A percentile compares a stretch with the other conserved stretches of the same genome.
Conservation (phyloP, 208 protist genomes). For the Balamuthia mandrillaris region DNA sequence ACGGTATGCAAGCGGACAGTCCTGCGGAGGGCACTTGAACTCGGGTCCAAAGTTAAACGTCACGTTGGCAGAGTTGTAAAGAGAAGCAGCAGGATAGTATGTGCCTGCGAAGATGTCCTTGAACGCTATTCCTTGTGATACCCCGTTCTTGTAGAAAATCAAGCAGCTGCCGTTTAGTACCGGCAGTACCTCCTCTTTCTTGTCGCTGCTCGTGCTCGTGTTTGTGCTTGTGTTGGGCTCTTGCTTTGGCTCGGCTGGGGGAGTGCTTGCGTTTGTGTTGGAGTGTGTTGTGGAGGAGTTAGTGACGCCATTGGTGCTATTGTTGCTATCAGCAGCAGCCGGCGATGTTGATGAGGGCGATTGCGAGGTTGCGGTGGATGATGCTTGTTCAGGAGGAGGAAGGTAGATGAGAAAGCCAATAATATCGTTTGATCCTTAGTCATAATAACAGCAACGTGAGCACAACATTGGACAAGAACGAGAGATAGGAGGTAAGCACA, state of each 20-base stretch:
- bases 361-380: not conserved
- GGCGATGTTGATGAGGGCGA: not conserved
- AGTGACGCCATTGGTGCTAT: not conserved
- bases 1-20: not conserved
- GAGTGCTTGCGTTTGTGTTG: not conserved
- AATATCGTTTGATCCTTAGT: not conserved
- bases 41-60: conserved; percentile 57
- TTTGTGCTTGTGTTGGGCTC: not conserved
- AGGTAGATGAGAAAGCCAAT: conserved; percentile 54
- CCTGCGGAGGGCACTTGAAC: conserved; percentile 46
- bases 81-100: conserved; percentile 52
- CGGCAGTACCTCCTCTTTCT: not conserved
- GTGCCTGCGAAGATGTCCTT: conserved; percentile 32
- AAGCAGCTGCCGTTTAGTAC: not conserved
- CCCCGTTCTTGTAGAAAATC: conserved; percentile 53
- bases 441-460: too few relatives aligned
- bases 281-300: not conserved
- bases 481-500: not conserved
- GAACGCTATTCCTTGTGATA: conserved; percentile 38
- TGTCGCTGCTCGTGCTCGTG: not conserved
- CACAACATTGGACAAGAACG: too few relatives aligned
- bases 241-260: not conserved
- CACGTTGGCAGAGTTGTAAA: conserved; percentile 48
- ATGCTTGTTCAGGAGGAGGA: not conserved
- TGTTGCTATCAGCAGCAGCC: not conserved